These are phyloP conservation scores for Vicia sativa DNA, from an alignment of 306 rosid species.

Conservation along the genomic window DNA sequence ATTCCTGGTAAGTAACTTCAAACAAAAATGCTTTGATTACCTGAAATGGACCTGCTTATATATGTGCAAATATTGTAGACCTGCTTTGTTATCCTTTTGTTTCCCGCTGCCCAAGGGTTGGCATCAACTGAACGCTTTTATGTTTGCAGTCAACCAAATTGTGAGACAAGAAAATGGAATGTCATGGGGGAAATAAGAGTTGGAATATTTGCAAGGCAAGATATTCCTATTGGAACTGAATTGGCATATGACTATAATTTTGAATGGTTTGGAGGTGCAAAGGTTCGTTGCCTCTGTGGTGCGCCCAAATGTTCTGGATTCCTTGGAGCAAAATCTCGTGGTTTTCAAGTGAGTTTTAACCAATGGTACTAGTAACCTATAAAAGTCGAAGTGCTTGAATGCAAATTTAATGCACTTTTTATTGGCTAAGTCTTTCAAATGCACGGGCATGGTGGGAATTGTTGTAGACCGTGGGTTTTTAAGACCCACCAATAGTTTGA, in stretches of 20 bases:
- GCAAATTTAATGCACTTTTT: slow-evolving; percentile 8
- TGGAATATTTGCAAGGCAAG: slow-evolving; percentile 94
- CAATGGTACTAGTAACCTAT: slow-evolving; percentile 6
- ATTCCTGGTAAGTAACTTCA: slow-evolving; percentile 79
- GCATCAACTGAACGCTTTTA: slow-evolving; percentile 40
- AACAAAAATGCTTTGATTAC: slow-evolving; percentile 24
- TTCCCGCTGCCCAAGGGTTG: slow-evolving; percentile 41
- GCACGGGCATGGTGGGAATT: background rate
- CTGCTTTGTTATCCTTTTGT: slow-evolving; percentile 33
- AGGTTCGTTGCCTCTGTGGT: slow-evolving; percentile 98
- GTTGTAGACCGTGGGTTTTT: slow-evolving; percentile 8
- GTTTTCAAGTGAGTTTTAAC: slow-evolving; percentile 70
- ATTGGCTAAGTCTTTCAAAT: slow-evolving; percentile 22
- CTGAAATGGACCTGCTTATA: slow-evolving; percentile 18
- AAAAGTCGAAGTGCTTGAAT: slow-evolving; percentile 9
- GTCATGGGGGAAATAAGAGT: slow-evolving; percentile 95
- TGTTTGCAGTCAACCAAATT: slow-evolving; percentile 85
- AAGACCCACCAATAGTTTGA: slow-evolving; percentile 9
- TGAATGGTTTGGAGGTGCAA: slow-evolving; percentile 97
- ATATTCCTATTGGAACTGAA: slow-evolving; percentile 79
- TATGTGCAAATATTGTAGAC: slow-evolving; percentile 34
- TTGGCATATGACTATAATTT: slow-evolving; percentile 93
- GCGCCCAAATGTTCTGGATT: slow-evolving; percentile 86
- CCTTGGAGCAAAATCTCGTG: slow-evolving; percentile 97
- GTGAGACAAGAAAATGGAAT: slow-evolving; percentile 97